Base-by-base conservation (phyloP, 805 yeast species). In the Cephaloascus fragrans region DNA sequence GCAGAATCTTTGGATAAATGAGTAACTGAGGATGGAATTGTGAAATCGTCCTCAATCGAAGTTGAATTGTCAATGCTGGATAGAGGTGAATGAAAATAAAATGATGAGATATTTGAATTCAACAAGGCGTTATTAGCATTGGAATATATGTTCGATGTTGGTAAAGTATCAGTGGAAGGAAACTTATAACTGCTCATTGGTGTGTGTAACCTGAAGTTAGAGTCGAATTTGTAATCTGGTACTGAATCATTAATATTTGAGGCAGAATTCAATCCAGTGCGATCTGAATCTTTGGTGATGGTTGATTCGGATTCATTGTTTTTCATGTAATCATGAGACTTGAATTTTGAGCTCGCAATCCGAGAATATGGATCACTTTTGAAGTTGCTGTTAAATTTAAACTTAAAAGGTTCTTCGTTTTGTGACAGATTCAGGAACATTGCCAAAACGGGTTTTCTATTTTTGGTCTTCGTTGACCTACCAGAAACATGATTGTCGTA, bases 381-480 rank as follows among this genome's bases (percentile, higher is more conserved):
- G 28, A 23, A 23, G n/a, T n/a, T n/a, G n/a, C n/a, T n/a, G n/a
- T n/a, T n/a, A n/a, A n/a, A n/a, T n/a, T n/a, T n/a, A n/a, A n/a
- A n/a, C n/a, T n/a, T n/a, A n/a, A n/a, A n/a, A n/a, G n/a, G n/a
- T n/a, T n/a, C n/a, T n/a, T n/a, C n/a, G n/a, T n/a, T n/a, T 52
- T 35, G 52, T 53, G 20, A 47, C 57, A 8, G 55, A 47, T 39
- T 55, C 58, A 9, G 58, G 58, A 26, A 54, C 46, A 3, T 51
- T 37, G 48, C 53, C 37, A 52, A 51, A 36, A 50, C 52, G 16
- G 56, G 57, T 35, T 46, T 54, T 10, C 28, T 23, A 12, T 23
- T 23, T 23, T 6, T 23, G 12, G 6, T 23, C 12, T 8, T 23
- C 6, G 6, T 23, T 23, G 28, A 6, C 12, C 12, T 23, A 8